A percentile compares a stretch with the other conserved stretches of the same genome.
These are phyloP conservation scores for Hymenoscyphus scutula DNA, from an alignment of 2,329 filamentous ascomycete species.

Conservation along the genomic window DNA sequence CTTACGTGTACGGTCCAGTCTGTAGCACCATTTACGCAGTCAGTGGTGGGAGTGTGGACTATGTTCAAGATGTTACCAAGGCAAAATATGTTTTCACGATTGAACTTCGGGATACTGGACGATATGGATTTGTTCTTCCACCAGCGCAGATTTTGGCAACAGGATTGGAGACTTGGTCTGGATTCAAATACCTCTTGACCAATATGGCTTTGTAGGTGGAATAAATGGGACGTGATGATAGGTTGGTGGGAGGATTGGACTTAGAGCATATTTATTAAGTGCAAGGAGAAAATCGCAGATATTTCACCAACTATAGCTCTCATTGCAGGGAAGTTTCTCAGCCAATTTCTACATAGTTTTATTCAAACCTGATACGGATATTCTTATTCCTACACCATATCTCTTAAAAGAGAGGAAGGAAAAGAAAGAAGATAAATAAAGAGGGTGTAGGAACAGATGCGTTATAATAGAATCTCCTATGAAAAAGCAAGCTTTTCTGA, in stretches of 20 bases:
- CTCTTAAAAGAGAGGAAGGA: too few species aligned
- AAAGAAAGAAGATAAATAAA: too few species aligned
- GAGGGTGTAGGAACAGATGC: too few species aligned
- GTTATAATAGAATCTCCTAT: too few species aligned
- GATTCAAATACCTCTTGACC: slow-evolving; percentile 27
- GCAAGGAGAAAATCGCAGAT: too few species aligned
- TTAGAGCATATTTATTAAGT: background rate
- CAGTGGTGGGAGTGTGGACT: slow-evolving; percentile 45
- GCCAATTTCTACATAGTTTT: too few species aligned
- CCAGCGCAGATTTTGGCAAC: slow-evolving; percentile 47
- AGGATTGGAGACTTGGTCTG: slow-evolving; percentile 47
- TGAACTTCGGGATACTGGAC: slow-evolving; percentile 49
- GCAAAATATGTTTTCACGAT: slow-evolving; percentile 41
- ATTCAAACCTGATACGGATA: too few species aligned
- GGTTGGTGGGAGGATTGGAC: background rate
- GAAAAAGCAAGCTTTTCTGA: too few species aligned
- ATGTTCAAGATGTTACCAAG: slow-evolving; percentile 41
- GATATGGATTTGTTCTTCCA: slow-evolving; percentile 49
- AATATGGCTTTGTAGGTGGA: slow-evolving; percentile 19
- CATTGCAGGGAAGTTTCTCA: too few species aligned
- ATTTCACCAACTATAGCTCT: too few species aligned
- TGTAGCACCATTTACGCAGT: slow-evolving; percentile 62
- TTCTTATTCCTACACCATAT: too few species aligned
- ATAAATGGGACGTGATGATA: too few species aligned
- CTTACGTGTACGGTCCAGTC: slow-evolving; percentile 45